These are phyloP conservation scores for Sugiyamaella smithiae DNA, from an alignment of 805 yeast genomes.

Conservation along the genomic window DNA sequence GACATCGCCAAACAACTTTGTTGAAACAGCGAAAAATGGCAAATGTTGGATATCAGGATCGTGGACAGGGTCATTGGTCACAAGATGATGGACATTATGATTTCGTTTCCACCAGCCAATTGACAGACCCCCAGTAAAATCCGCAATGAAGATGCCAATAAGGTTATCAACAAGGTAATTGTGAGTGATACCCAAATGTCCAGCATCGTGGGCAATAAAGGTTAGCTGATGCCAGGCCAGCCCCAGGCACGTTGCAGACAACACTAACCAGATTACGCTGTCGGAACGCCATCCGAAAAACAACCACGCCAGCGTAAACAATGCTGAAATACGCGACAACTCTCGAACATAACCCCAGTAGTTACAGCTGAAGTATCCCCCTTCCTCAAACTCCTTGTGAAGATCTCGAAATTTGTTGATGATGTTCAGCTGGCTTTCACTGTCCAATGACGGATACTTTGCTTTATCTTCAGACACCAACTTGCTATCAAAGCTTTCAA, in stretches of 20 bases:
- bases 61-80: constrained; percentile 90
- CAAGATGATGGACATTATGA: constrained; percentile 88
- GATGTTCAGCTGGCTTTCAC: constrained; percentile 58
- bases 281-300: constrained; percentile 36
- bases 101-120: constrained; percentile 94
- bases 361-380: constrained; percentile 68
- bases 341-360: constrained; percentile 75
- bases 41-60: constrained; percentile 93
- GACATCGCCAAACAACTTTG: constrained; percentile 62
- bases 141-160: constrained; percentile 69
- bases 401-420: constrained; percentile 57
- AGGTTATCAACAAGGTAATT: constrained; percentile 72
- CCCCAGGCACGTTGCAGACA: constrained; percentile 67
- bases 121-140: constrained; percentile 83
- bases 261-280: constrained; percentile 36
- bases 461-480: constrained; percentile 55
- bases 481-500: constrained; percentile 57
- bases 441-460: constrained; percentile 62
- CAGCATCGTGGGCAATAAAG: constrained; percentile 87
- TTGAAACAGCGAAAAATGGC: constrained; percentile 85
- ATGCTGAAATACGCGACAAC: constrained; percentile 52
- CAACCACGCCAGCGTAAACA: constrained; percentile 50
- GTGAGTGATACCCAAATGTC: constrained; percentile 81
- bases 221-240: constrained; percentile 87
- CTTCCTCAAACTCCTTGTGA: constrained; percentile 51